A percentile compares a stretch with the other conserved stretches of the same genome.
These are phyloP conservation scores for Pedinophyceae sp. DNA, from an alignment of 139 green algal species.

Conservation along the genomic window DNA sequence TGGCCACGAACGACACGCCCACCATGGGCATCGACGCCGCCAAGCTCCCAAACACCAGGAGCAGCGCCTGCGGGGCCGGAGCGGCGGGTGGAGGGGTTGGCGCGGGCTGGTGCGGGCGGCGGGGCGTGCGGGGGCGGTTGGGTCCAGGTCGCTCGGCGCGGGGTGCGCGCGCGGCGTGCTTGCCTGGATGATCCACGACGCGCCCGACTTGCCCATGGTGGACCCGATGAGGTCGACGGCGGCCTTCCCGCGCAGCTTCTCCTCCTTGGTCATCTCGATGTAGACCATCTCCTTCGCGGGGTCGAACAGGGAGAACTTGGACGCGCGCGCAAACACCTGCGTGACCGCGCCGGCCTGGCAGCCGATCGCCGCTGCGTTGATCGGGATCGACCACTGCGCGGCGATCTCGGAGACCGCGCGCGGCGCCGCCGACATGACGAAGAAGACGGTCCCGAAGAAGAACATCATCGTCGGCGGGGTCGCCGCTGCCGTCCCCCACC, in stretches of 20 bases:
- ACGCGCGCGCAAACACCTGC: constrained; percentile 50
- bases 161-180: constrained; percentile 3
- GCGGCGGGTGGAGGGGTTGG: neutral
- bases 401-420: too few relatives aligned
- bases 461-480: constrained; percentile 49
- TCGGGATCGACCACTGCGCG: constrained; percentile 1
- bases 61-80: constrained; percentile 19
- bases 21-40: constrained; percentile 35
- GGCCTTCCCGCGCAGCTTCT: constrained; percentile 66
- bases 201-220: constrained; percentile 60
- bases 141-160: constrained; percentile 5
- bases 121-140: neutral
- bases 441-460: constrained; percentile 40
- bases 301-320: constrained; percentile 68
- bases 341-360: constrained; percentile 37
- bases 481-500: constrained; percentile 42
- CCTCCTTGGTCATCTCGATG: constrained; percentile 62
- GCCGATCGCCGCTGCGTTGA: constrained; percentile 5
- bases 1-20: constrained; percentile 19
- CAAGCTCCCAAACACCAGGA: constrained; percentile 38
- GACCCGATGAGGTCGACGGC: constrained; percentile 67
- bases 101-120: constrained; percentile 3
- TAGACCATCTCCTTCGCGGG: constrained; percentile 83
- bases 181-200: constrained; percentile 29
- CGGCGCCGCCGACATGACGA: constrained; percentile 27